Base-by-base conservation (phyloP, 1,139 yeast species). In the Pichia sp. region DNA sequence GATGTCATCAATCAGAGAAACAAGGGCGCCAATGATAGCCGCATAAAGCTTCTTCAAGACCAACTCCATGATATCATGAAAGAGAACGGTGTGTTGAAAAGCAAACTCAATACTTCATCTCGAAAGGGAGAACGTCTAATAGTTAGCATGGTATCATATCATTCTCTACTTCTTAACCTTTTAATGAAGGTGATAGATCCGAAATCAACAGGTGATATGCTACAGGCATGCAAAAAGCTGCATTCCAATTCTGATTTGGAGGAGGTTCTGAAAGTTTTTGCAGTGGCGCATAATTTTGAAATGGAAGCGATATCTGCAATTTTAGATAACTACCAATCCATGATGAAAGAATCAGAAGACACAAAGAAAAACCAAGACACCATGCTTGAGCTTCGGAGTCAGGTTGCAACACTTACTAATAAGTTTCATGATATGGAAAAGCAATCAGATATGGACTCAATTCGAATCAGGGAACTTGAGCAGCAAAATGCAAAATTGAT, bases 211-310 rank as follows among this genome's bases (percentile, higher is more conserved):
- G 34, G 33, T 6, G 25, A 33, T 13, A 34, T 40, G 8, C 5
- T 35, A 1, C 14, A 29, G 9, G 44, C 36, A 19, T 33, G 31
- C 6, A 27, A 34, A 16, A 24, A 22, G n/a, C n/a, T 36, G 14
- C n/a, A 16, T 24, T 5, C 19, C 20, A 13, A 32, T 18, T 15
- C 25, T 3, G 15, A 22, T 3, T 26, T 11, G 17, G 28, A 24
- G 10, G 33, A 35, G 6, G 15, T 31, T 12, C 3, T 26, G 3
- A 41, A 41, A 18, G 19, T 72, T 64, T 47, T 64, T 60, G 47
- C 68, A 72, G 21, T 46, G 40, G 19, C 49, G 44, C 11, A 72
- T 69, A 41, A 36, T 22, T 39, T 28, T n/a, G 41, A 34, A 9
- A 22, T 36, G 6, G 31, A 38, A 25, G 24, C 37, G 18, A 7